A percentile compares a stretch with the other conserved stretches of the same genome.
These are phyloP conservation scores for Annulohypoxylon bovei DNA, from an alignment of 495 filamentous ascomycete species.

Conservation along the genomic window DNA sequence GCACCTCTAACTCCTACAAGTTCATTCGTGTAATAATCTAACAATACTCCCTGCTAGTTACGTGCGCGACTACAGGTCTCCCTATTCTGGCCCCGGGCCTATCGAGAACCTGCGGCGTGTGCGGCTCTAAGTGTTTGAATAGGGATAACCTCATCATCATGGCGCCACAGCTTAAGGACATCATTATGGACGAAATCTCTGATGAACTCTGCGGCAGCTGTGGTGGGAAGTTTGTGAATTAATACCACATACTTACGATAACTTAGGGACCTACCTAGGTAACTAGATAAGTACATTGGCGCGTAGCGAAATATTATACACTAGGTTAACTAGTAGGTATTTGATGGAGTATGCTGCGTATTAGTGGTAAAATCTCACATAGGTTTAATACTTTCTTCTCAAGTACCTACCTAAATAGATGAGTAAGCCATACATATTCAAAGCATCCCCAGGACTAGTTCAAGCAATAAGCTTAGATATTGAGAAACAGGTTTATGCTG, in stretches of 20 bases:
- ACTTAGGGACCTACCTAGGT: too few species aligned
- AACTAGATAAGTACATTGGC: too few species aligned
- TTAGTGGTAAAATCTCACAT: too few species aligned
- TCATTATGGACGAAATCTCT: constrained; percentile 45
- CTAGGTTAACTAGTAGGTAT: too few species aligned
- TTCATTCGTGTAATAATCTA: background rate
- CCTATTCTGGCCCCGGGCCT: constrained; percentile 55
- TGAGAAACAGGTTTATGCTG: too few species aligned
- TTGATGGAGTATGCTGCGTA: too few species aligned
- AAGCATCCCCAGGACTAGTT: too few species aligned
- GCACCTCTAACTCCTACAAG: background rate
- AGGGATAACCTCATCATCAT: constrained; percentile 43
- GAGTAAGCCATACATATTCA: too few species aligned
- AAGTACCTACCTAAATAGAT: too few species aligned
- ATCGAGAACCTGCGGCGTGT: constrained; percentile 56
- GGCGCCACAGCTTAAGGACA: constrained; percentile 42
- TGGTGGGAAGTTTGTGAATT: constrained; percentile 58
- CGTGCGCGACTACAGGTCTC: constrained; percentile 55
- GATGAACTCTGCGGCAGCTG: constrained; percentile 55
- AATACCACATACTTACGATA: background rate
- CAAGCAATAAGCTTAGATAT: too few species aligned
- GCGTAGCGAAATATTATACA: too few species aligned
- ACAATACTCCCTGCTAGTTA: constrained; percentile 15
- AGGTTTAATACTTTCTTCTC: too few species aligned
- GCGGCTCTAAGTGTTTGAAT: constrained; percentile 53